Base-by-base conservation (phyloP, 225 moss, liverwort and hornwort genomes). In the Antitrichia curtipendula region DNA sequence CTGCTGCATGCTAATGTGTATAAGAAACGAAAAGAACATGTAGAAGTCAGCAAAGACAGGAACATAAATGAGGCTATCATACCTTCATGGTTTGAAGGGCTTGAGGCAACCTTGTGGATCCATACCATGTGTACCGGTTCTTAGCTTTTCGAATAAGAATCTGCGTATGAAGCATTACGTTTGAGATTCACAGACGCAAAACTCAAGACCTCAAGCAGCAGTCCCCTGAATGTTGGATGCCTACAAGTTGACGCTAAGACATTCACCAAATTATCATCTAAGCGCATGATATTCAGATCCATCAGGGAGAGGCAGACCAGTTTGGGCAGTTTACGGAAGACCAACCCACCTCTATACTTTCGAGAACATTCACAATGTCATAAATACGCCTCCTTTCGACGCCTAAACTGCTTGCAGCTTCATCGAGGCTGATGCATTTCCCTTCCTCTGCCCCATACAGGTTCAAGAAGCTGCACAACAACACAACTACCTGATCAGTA, bases 341-440 rank as follows among this genome's bases (percentile, higher is more conserved):
- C 28, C 45, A 69, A 85, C 88, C 16, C 77, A 97, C 98, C 95
- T 95, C 94, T 91, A 97, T 92, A 82, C 98, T 96, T 89, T 99
- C 98, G 62, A 99, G 93, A 57, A 99, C 97, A 78, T 99, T 97
- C 28, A 97, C 98, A 73, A 99, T 97, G 88, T 97, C 98, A 91
- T 99, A 99, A 88, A 99, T 99, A 86, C 97, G 96, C 89, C 98
- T 93, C 87, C 98, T 95, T 93, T 99, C 98, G 22, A 99, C 97
- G 87, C 97, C 96, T 82, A 98, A 89, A 63, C 96, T 95, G 74
- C 89, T 92, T 69, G 98, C 98, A 74, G 98, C 97, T 88, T 96
- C 97, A 92, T 99, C 98, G 43, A 99, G 96, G 88, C 98, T 97
- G 73, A 99, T 99, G 62, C 96, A 95, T 89, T 95, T 92, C 28